Conservation (phyloP, 1,139 yeast genomes). For the Zygosaccharomyces pseudobailii region DNA sequence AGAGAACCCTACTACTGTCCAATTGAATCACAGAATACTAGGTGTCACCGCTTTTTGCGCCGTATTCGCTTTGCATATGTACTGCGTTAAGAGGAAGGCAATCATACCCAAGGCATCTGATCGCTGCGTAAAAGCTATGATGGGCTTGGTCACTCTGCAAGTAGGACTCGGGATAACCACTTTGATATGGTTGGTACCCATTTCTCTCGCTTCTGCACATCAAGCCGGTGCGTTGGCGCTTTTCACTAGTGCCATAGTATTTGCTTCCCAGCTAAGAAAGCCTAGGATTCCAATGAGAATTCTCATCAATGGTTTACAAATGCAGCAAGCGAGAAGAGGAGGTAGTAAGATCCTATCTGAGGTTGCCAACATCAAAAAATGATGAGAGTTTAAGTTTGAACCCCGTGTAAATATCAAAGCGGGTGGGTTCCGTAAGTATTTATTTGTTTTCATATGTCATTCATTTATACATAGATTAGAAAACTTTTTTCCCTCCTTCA, state of each 20-base stretch:
- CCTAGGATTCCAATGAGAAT: constrained; percentile 51
- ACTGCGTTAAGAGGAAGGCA: constrained; percentile 50
- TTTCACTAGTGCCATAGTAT: constrained; percentile 69
- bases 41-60: constrained; percentile 79
- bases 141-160: constrained; percentile 82
- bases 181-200: constrained; percentile 82
- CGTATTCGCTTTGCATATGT: constrained; percentile 62
- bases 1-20: constrained; percentile 96
- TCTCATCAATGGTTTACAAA: constrained; percentile 32
- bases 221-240: constrained; percentile 96
- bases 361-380: constrained; percentile 35
- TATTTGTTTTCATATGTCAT: background rate
- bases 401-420: constrained; percentile 4
- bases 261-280: constrained; percentile 62
- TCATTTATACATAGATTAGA: background rate
- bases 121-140: constrained; percentile 56
- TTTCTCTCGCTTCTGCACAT: constrained; percentile 88
- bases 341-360: constrained; percentile 35
- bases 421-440: background rate
- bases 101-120: constrained; percentile 60
- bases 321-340: constrained; percentile 28
- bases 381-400: background rate
- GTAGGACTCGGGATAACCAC: constrained; percentile 84
- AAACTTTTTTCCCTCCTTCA: constrained; percentile 1
- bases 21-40: constrained; percentile 79